Base-by-base conservation (phyloP, 352 stramenopile genomes). In the Globisporangium paroecandrum region DNA sequence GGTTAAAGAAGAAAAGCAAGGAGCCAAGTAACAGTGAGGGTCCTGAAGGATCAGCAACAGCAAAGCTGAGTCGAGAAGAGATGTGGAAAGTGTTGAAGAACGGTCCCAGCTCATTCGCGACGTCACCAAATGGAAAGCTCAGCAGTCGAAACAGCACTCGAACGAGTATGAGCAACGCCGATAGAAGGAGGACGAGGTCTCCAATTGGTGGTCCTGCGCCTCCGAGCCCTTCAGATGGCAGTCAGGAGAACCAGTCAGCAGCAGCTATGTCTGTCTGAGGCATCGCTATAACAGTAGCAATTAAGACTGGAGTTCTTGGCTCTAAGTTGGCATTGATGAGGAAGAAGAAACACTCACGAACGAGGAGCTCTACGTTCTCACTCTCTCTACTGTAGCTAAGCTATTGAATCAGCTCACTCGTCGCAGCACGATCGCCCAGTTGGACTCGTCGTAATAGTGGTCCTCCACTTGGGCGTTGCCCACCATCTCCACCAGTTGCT, bases 371-470 rank as follows among this genome's bases (percentile, higher is more conserved):
- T 46, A 3, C 36, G 18, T 22, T 65, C 57, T 66, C 60, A 27
- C 13, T 22, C 47, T 41, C 34, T 10, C 10, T 43, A 15, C 36
- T 43, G 36, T 43, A 43, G 36, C 10, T 43, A 46, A 46, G 10
- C 13, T 46, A 46, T 4, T 20, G 38, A 46, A 36, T 59, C 49
- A 71, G 29, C 59, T 62, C 58, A 71, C 68, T 43, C 84, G 82
- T 62, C 77, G 77, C 73, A 95, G 72, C 61, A 94, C 70, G 36
- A 96, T 75, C n/a, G 85, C 87, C 89, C 89, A 96, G 70, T 96
- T 96, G 22, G 79, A 90, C 58, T 94, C 82, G 65, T 96, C 89
- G 58, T 93, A 96, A 73, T 96, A 95, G 56, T 77, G 88, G 18
- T 89, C 73, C 57, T 87, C 77, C n/a, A 94, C 79, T 12, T 74